phyloP scores from a whole-genome alignment of 805 yeast species.

The Candida sithepensis region DNA sequence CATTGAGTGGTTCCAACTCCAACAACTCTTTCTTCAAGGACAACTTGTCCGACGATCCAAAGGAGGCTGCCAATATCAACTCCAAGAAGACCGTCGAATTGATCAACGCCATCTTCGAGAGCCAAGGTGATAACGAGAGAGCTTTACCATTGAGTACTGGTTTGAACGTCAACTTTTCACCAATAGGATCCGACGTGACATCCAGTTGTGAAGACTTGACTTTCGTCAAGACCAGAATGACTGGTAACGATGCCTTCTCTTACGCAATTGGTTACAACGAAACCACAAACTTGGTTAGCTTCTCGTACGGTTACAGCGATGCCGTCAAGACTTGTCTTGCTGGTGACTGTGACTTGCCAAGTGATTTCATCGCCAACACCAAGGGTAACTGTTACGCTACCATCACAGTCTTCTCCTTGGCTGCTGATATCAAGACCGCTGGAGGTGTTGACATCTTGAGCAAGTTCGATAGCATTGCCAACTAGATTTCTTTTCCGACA shows the following conservation, averaged over 20 bases:
- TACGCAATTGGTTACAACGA: slow-evolving; percentile 37
- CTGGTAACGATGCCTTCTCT: slow-evolving; percentile 37
- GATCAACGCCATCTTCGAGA: slow-evolving; percentile 34
- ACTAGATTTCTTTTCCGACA: neutral
- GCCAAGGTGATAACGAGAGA: slow-evolving; percentile 35
- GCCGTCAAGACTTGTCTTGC: slow-evolving; percentile 28
- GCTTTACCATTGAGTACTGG: slow-evolving; percentile 43
- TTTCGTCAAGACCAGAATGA: slow-evolving; percentile 42
- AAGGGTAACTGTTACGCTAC: slow-evolving; percentile 36
- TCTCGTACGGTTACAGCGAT: slow-evolving; percentile 17
- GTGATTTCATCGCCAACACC: slow-evolving; percentile 34
- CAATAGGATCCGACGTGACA: slow-evolving; percentile 38
- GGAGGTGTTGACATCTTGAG: neutral
- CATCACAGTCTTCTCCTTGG: slow-evolving; percentile 45
- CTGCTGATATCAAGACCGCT: slow-evolving; percentile 11
- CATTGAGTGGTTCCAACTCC: slow-evolving; percentile 45
- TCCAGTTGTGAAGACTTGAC: slow-evolving; percentile 40
- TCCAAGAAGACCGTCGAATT: slow-evolving; percentile 38
- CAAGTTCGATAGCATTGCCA: neutral
- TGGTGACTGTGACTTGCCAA: slow-evolving; percentile 44
- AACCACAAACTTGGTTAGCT: slow-evolving; percentile 31
- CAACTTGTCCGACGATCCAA: slow-evolving; percentile 37
- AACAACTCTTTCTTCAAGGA: slow-evolving; percentile 50
- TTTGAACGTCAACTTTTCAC: slow-evolving; percentile 46
- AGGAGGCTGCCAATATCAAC: slow-evolving; percentile 42